phyloP scores from a whole-genome alignment of 495 filamentous ascomycete species.

The Schizothecium vesticola region DNA sequence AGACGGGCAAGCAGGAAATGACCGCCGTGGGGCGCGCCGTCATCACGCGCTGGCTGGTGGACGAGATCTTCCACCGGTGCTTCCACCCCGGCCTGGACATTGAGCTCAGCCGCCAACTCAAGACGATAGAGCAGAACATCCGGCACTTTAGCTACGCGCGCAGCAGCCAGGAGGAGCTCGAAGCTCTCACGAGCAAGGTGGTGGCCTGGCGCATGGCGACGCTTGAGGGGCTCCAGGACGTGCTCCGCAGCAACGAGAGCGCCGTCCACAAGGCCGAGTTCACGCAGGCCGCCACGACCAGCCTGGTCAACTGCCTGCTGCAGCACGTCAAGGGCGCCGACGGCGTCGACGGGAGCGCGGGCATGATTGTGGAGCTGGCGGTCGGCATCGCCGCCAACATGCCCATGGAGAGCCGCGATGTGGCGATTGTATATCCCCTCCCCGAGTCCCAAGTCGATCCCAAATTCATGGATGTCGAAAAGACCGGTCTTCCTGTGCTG shows the following conservation, averaged over 20 bases:
- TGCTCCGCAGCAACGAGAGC: constrained; percentile 59
- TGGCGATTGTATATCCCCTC: constrained; percentile 75
- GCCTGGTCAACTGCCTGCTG: constrained; percentile 63
- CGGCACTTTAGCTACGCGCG: constrained; percentile 62
- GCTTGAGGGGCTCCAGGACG: constrained; percentile 77
- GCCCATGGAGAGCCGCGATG: constrained; percentile 85
- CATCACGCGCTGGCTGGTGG: constrained; percentile 83
- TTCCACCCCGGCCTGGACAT: constrained; percentile 86
- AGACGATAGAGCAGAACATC: constrained; percentile 85
- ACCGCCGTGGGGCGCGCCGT: constrained; percentile 87
- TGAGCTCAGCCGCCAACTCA: constrained; percentile 68
- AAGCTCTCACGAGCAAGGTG: constrained; percentile 79
- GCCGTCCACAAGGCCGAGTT: constrained; percentile 59
- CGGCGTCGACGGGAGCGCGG: constrained; percentile 68
- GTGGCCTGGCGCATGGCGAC: constrained; percentile 92
- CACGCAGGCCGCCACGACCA: constrained; percentile 60
- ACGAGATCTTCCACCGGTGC: constrained; percentile 83
- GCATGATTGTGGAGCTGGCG: constrained; percentile 91
- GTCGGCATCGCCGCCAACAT: constrained; percentile 80
- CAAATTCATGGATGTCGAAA: constrained; percentile 79
- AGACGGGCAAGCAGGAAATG: constrained; percentile 90
- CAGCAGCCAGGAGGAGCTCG: constrained; percentile 79
- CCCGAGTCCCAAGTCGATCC: constrained; percentile 63
- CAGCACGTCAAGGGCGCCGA: constrained; percentile 70
- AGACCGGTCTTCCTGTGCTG: constrained; percentile 63